Evolutionary conservation across 2,329 filamentous ascomycete species (phyloP).

Genomic region (Fonsecaea nubica): DNA sequence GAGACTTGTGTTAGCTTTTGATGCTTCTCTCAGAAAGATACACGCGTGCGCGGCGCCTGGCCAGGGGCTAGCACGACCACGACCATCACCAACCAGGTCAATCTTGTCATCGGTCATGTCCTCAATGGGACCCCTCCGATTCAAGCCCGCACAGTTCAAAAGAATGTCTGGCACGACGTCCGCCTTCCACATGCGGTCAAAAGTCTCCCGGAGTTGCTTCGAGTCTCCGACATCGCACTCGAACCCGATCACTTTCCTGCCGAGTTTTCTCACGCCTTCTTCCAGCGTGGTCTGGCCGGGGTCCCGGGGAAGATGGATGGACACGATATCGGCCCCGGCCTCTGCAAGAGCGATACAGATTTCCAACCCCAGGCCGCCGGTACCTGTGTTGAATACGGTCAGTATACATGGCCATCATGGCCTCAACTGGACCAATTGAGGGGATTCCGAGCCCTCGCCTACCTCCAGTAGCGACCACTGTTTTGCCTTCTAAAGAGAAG

Average conservation of each 20-base stretch:
- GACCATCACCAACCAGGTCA: constrained; percentile 56
- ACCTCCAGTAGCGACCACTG: constrained; percentile 52
- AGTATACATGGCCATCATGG: not conserved
- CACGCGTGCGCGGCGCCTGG: no score
- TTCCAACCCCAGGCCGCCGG: constrained; percentile 53
- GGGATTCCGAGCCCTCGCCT: not conserved
- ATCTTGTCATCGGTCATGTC: constrained; percentile 79
- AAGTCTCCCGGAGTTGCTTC: constrained; percentile 48
- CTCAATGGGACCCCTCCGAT: constrained; percentile 75
- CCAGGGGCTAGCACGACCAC: no score
- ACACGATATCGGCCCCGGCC: constrained; percentile 54
- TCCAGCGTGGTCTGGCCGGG: constrained; percentile 41
- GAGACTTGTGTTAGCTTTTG: not conserved
- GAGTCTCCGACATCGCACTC: constrained; percentile 52
- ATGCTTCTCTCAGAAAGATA: not conserved
- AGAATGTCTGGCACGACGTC: constrained; percentile 72
- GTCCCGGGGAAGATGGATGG: constrained; percentile 28
- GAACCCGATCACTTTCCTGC: constrained; percentile 50
- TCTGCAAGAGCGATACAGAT: constrained; percentile 56
- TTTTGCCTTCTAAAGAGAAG: constrained; percentile 46
- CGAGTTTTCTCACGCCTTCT: constrained; percentile 47
- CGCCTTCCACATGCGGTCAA: constrained; percentile 48
- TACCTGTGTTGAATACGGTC: constrained; percentile 41
- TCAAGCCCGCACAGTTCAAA: constrained; percentile 86
- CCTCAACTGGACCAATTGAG: not conserved